phyloP scores from a whole-genome alignment of 73 alveolate genomes.

The Stentor coeruleus region DNA sequence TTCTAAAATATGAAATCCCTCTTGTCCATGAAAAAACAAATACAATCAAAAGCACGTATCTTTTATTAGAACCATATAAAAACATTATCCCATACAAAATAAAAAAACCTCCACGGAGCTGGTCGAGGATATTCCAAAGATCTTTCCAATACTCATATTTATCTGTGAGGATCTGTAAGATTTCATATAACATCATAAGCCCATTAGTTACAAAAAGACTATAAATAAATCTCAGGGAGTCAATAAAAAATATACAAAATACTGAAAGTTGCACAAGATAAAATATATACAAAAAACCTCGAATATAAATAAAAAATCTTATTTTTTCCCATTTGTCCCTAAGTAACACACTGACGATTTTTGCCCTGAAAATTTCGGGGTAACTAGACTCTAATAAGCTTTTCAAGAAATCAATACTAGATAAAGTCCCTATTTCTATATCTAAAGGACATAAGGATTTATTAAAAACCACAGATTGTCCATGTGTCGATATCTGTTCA shows the following conservation, averaged over 20 bases:
- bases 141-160: neutral
- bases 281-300: neutral
- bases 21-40: conserved; percentile 6
- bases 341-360: neutral
- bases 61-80: neutral
- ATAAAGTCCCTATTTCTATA: neutral
- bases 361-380: neutral
- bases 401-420: neutral
- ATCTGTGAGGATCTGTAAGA: neutral
- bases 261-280: neutral
- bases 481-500: too few relatives aligned
- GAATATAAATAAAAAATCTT: neutral
- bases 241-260: neutral
- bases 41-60: neutral
- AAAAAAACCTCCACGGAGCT: neutral
- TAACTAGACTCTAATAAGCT: neutral
- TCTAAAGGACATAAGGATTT: neutral
- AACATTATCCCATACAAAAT: neutral
- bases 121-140: neutral
- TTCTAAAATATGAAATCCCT: conserved; percentile 2
- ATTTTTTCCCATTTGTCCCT: neutral
- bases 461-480: neutral
- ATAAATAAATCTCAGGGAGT: neutral
- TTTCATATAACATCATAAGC: neutral
- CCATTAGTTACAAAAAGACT: too few relatives aligned